Evolutionary conservation across 1,284 basidiomycete genomes (phyloP).

Genomic region (Fomes fomentarius): DNA sequence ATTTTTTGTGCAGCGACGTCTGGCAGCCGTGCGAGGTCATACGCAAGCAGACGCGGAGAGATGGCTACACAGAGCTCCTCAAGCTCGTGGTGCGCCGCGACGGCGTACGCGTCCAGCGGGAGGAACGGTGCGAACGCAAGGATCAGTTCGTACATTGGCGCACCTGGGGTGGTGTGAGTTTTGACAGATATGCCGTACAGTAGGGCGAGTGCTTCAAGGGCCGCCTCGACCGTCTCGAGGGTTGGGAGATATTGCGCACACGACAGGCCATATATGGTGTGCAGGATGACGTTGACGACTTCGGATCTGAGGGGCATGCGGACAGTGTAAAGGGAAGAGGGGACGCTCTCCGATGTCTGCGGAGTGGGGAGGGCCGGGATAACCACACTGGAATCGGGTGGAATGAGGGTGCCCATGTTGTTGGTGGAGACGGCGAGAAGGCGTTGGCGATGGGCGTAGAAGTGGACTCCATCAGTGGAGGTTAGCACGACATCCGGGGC

Average conservation of each 20-base stretch:
- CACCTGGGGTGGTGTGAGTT: constrained; percentile 15
- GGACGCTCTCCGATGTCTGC: too few species aligned
- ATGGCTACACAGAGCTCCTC: constrained; percentile 37
- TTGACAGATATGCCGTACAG: constrained; percentile 33
- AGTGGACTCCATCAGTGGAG: constrained; percentile 11
- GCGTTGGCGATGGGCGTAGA: constrained; percentile 11
- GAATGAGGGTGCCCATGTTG: constrained; percentile 7
- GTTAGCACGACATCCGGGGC: constrained; percentile 10
- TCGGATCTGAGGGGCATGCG: constrained; percentile 24
- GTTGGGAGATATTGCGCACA: constrained; percentile 34
- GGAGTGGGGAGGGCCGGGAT: not conserved
- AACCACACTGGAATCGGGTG: not conserved
- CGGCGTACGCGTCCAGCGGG: constrained; percentile 39
- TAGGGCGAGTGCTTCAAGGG: constrained; percentile 28
- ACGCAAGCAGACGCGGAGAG: constrained; percentile 39
- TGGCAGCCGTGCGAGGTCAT: constrained; percentile 32
- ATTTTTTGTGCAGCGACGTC: constrained; percentile 38
- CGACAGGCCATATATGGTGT: constrained; percentile 37
- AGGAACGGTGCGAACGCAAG: constrained; percentile 33
- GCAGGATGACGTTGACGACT: constrained; percentile 39
- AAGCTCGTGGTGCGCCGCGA: constrained; percentile 37
- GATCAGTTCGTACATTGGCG: constrained; percentile 33
- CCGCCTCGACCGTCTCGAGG: constrained; percentile 28
- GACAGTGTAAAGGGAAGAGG: not conserved
- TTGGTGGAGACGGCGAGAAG: constrained; percentile 9